phyloP scores from a whole-genome alignment of 179 eudicot species.

The Beta lomatogona region DNA sequence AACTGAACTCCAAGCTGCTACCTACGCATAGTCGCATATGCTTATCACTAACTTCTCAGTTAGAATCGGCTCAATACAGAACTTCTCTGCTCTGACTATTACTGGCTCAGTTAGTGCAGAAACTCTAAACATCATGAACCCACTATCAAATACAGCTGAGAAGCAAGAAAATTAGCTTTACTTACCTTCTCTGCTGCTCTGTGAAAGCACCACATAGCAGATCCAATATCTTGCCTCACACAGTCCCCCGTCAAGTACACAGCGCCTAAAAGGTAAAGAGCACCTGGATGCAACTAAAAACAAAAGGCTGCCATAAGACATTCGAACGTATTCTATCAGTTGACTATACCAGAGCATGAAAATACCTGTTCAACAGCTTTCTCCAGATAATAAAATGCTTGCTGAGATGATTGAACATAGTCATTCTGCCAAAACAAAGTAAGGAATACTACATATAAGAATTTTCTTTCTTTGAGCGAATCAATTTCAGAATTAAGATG shows the following conservation, averaged over 20 bases:
- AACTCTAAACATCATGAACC: background rate
- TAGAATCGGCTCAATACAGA: background rate
- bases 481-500: background rate
- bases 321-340: background rate
- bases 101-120: background rate
- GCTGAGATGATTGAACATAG: constrained; percentile 76
- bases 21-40: background rate
- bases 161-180: background rate
- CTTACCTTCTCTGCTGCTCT: constrained; percentile 91
- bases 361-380: constrained; percentile 90
- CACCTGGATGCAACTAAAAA: constrained; percentile 85
- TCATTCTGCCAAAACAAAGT: constrained; percentile 54
- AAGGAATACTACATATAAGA: constrained; percentile 1
- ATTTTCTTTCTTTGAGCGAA: background rate
- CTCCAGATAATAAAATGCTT: constrained; percentile 83
- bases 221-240: constrained; percentile 73
- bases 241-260: constrained; percentile 94
- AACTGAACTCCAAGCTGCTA: background rate
- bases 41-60: background rate
- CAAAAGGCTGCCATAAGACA: constrained; percentile 14
- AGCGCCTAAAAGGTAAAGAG: constrained; percentile 89
- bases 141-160: background rate
- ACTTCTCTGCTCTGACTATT: background rate
- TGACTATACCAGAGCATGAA: background rate
- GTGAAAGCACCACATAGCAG: constrained; percentile 94